Evolutionary conservation across 768 basidiomycete genomes (phyloP).

Genomic region (Piloderma croceum): DNA sequence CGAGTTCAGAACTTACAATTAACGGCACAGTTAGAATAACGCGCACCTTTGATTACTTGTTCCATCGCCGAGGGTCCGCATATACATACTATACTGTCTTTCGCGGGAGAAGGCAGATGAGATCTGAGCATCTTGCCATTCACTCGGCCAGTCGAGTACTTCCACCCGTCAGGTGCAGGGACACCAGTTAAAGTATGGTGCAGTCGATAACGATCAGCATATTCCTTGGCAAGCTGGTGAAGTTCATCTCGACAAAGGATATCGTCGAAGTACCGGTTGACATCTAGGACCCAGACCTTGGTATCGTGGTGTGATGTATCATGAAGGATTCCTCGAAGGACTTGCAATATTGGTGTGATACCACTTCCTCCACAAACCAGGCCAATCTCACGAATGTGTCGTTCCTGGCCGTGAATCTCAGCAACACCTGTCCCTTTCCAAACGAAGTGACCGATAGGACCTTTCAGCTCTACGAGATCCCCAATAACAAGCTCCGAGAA

Average conservation of each 20-base stretch:
- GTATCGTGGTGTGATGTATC: conserved; percentile 34
- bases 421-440: conserved; percentile 42
- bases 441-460: conserved; percentile 52
- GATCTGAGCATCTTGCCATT: conserved; percentile 30
- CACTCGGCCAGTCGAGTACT: conserved; percentile 37
- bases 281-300: conserved; percentile 42
- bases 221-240: conserved; percentile 28
- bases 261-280: conserved; percentile 43
- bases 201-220: conserved; percentile 31
- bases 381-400: conserved; percentile 36
- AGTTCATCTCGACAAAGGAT: conserved; percentile 49
- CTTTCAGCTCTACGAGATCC: conserved; percentile 51
- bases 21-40: too few relatives aligned
- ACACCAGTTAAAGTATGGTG: conserved; percentile 39
- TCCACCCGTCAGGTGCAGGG: conserved; percentile 32
- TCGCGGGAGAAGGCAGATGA: conserved; percentile 36
- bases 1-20: too few relatives aligned
- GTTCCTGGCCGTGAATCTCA: conserved; percentile 30
- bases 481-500: conserved; percentile 43
- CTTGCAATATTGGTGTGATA: conserved; percentile 57
- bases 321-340: conserved; percentile 41
- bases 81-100: conserved; percentile 37
- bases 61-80: conserved; percentile 48
- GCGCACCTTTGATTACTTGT: conserved; percentile 24
- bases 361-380: conserved; percentile 57